These are phyloP conservation scores for Penicillium antarcticum DNA, from an alignment of 495 filamentous ascomycete species.

Conservation along the genomic window DNA sequence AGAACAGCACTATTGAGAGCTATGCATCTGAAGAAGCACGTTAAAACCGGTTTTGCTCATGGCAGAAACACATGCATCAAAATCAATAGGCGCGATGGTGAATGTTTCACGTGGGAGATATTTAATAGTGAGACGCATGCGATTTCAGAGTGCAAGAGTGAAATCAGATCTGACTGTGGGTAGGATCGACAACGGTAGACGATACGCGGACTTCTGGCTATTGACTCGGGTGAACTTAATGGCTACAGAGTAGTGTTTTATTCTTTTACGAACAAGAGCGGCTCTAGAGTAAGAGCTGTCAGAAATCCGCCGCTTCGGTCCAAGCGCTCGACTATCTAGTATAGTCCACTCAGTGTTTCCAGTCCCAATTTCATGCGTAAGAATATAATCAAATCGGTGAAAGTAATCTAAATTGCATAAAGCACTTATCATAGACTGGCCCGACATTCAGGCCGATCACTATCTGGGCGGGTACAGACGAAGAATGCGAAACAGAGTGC, in stretches of 20 bases:
- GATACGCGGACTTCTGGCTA: background rate
- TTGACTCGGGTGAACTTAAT: background rate
- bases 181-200: slow-evolving; percentile 20
- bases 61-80: slow-evolving; percentile 1
- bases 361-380: slow-evolving; percentile 5
- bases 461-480: slow-evolving; percentile 8
- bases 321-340: slow-evolving; percentile 10
- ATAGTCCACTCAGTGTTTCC: too few species aligned
- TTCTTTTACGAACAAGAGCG: too few species aligned
- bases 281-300: slow-evolving; percentile 9
- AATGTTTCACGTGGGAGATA: background rate
- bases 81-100: slow-evolving; percentile 1
- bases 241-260: background rate
- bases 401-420: background rate
- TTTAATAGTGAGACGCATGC: slow-evolving; percentile 1
- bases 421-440: background rate
- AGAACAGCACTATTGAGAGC: background rate
- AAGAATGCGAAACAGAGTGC: background rate
- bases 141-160: background rate
- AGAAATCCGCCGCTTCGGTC: slow-evolving; percentile 1
- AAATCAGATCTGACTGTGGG: slow-evolving; percentile 14
- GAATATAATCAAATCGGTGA: background rate
- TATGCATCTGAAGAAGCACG: slow-evolving; percentile 4
- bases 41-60: slow-evolving; percentile 10
- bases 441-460: slow-evolving; percentile 5